Evolutionary conservation across 768 basidiomycete species (phyloP), one percentile per base, ranked within the genome.

Genomic region (Tylopilus felleus): DNA sequence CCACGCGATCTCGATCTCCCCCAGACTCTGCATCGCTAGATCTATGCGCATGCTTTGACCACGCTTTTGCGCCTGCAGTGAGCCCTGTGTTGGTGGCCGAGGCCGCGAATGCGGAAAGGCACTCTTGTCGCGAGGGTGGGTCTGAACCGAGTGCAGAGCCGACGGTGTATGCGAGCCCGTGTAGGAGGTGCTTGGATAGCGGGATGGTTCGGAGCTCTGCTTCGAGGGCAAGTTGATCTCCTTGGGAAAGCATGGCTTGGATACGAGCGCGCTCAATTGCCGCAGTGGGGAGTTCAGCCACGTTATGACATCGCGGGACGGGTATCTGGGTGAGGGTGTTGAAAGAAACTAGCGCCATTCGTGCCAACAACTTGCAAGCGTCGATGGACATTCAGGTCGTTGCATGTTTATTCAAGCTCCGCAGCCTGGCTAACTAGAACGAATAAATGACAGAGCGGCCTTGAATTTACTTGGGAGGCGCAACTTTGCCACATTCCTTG

Each of bases 41-140:
- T 23, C 85, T 73, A 56, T 83, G 83, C 1, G 77, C 76, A 57
- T 86, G 85, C 57, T 86, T 86, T 3, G 82, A 76, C 83, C 83
- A 86, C 7, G 85, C 84, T 25, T 82, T 77, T 2, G 83, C 80
- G 14, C 85, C 85, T 4, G 80, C 78, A 2, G 75, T 81, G 40
- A 86, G 74, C n/a, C 71, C 76, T 31, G 70, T 77, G 19, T 64
- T 77, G 56, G 83, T 85, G 4, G 77, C 69, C 31, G 60, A 31
- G 21, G 73, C 57, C 5, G 74, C 66, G 63, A 82, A 86, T 2
- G 84, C 82, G 14, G 69, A 64, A 7, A 81, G 74, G 62, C 84
- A 85, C 8, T 66, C 65, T n/a, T 77, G 71, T 3, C 62, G 60
- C 1, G 76, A 74, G 2, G 85, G 83, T 3, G 84, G 81, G 5